Percentiles rank a stretch among this genome's conserved stretches.
Conservation (phyloP, 768 basidiomycete genomes). For the Dictyophora rubrovolvata region DNA sequence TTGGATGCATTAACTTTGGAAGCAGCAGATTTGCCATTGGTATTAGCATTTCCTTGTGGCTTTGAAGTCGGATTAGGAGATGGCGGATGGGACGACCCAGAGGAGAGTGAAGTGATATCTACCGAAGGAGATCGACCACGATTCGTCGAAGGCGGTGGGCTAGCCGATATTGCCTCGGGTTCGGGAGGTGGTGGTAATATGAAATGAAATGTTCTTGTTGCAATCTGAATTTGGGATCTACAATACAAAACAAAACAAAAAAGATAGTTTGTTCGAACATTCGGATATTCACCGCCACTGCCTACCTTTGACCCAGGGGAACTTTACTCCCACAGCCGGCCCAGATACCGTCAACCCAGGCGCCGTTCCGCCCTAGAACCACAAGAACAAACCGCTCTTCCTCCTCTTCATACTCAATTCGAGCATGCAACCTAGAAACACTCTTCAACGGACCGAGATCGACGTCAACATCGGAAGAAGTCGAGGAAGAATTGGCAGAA, state of each 20-base stretch:
- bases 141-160: constrained; percentile 58
- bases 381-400: constrained; percentile 81
- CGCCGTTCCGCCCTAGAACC: constrained; percentile 93
- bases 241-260: constrained; percentile 11
- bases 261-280: constrained; percentile 7
- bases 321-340: constrained; percentile 78
- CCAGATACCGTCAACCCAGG: constrained; percentile 98
- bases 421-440: constrained; percentile 93
- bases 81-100: constrained; percentile 72
- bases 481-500: constrained; percentile 27
- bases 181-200: constrained; percentile 82
- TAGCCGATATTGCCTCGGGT: constrained; percentile 72
- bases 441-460: constrained; percentile 96
- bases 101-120: constrained; percentile 72
- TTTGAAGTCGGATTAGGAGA: constrained; percentile 30
- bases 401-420: constrained; percentile 88
- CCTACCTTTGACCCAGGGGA: constrained; percentile 75
- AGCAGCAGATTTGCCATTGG: constrained; percentile 36
- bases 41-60: constrained; percentile 28
- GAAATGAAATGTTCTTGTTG: constrained; percentile 94
- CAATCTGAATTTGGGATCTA: constrained; percentile 52
- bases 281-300: too few species aligned
- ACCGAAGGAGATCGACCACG: constrained; percentile 67
- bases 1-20: constrained; percentile 50
- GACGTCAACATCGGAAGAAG: constrained; percentile 60